A percentile compares a stretch with the other conserved stretches of the same genome.
Conservation (phyloP, 768 basidiomycete genomes). For the Mycena galericulata region DNA sequence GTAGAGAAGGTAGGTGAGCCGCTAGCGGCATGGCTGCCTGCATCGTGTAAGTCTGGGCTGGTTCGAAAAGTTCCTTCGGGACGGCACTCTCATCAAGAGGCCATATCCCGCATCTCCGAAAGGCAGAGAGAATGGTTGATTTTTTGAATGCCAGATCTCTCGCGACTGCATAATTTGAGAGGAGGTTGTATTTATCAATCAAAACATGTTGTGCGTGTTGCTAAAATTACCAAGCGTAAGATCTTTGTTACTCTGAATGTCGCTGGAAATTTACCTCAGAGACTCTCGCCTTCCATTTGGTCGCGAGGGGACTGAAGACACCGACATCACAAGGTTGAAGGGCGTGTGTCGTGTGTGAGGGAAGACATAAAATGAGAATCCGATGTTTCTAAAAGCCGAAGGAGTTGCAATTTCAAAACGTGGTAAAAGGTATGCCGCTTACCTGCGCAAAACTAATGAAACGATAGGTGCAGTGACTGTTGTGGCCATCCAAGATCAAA, state of each 20-base stretch:
- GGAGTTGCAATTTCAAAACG: too few species aligned
- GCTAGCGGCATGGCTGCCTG: constrained; percentile 13
- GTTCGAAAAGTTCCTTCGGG: constrained; percentile 12
- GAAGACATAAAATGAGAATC: constrained; percentile 40
- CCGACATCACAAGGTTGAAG: constrained; percentile 37
- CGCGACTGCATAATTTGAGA: constrained; percentile 26
- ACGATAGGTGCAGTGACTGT: constrained; percentile 29
- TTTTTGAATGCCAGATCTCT: constrained; percentile 22
- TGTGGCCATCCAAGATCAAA: constrained; percentile 42
- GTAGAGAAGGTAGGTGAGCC: constrained; percentile 8
- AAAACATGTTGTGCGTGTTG: neutral
- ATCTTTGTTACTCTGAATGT: too few species aligned
- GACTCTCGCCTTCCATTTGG: constrained; percentile 16
- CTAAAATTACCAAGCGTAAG: constrained; percentile 2
- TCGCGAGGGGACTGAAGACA: constrained; percentile 36
- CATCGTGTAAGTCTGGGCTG: constrained; percentile 9
- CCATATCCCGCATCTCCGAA: constrained; percentile 33
- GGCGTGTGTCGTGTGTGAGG: constrained; percentile 40
- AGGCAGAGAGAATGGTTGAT: constrained; percentile 32
- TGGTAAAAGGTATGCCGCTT: too few species aligned
- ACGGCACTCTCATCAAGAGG: constrained; percentile 32
- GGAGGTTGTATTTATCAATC: constrained; percentile 33
- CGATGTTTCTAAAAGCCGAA: too few species aligned
- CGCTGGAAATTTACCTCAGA: neutral
- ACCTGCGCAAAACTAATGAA: constrained; percentile 33